These are phyloP conservation scores for Exophiala lecanii-corni DNA, from an alignment of 2,329 filamentous ascomycete genomes.

Conservation along the genomic window DNA sequence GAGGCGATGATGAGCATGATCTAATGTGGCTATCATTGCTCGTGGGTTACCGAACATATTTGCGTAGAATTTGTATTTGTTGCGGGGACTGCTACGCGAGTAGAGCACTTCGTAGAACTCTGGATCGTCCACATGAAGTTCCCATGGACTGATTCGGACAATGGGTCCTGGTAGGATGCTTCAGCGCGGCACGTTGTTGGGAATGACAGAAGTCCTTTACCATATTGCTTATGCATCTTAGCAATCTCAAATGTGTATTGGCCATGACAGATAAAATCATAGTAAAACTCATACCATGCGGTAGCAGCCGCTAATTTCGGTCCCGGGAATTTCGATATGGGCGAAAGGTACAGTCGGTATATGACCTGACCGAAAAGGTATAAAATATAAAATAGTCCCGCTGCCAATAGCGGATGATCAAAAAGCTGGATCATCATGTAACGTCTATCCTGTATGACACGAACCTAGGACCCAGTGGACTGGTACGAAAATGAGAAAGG, in stretches of 20 bases:
- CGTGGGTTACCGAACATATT: constrained; percentile 6
- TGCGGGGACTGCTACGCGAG: background rate
- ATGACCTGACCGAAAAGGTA: constrained; percentile 9
- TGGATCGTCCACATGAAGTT: constrained; percentile 18
- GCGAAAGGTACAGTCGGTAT: constrained; percentile 19
- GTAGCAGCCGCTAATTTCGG: constrained; percentile 24
- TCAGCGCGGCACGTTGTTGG: background rate
- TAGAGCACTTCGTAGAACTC: constrained; percentile 14
- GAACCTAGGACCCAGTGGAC: no score
- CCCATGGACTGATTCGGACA: constrained; percentile 16
- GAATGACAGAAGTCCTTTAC: constrained; percentile 11
- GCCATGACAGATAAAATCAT: constrained; percentile 26
- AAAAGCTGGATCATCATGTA: no score
- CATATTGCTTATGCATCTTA: constrained; percentile 29
- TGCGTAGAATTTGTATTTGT: constrained; percentile 10
- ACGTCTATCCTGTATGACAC: no score
- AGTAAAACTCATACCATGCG: constrained; percentile 30
- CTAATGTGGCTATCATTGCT: constrained; percentile 31
- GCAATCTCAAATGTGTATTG: constrained; percentile 27
- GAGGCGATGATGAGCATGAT: constrained; percentile 36
- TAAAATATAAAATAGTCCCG: no score
- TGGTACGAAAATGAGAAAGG: no score
- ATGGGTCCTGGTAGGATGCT: constrained; percentile 33
- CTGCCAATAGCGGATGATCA: no score
- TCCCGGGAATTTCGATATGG: constrained; percentile 23